Evolutionary conservation across 2,329 filamentous ascomycete genomes (phyloP), one percentile per base, ranked within the genome.

Genomic region (Claviceps monticola): DNA sequence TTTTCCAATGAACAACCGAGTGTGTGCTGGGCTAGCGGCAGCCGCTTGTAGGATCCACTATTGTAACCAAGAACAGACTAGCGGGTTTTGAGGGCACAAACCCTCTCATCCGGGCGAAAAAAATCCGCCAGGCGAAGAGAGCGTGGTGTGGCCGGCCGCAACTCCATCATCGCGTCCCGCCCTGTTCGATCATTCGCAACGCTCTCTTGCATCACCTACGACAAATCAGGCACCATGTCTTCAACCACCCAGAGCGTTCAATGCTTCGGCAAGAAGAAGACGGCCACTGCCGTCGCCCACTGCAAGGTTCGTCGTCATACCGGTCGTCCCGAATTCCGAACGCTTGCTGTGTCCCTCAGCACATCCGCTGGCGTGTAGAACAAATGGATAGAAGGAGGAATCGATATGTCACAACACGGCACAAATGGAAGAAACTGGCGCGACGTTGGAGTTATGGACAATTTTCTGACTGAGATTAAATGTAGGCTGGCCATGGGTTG

Each of bases 241-340:
- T 76, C 83, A 68, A 74, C 79, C 67, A 76, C 79, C 66, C 84
- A 86, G 76, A 86, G 82, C 74, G 86, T 89, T 68, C 89, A 95
- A 83, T 95, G 89, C 86, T 96, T 97, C 86, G 90, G 90, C 84
- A 96, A 96, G 85, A 90, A 90, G 82, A 88, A 87, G 82, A 89
- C 83, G 70, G 88, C 88, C 66, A 87, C 84, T 60, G 84, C 83
- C 68, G 88, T 94, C 76, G 88, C 88, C 73, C 87, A 91, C 79
- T 91, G 86, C 85, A 90, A 91, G 83, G 83, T 87, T 79, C 72
- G 75, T 69, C 41, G n/a, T 17, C 14, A 7, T 8, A 26, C 46
- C 46, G 46, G 39, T n/a, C 16, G 47, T 49, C 38, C 16, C n/a
- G 36, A 46, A 50, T 48, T 16, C 19, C 50, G 45, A 52, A 41